Evolutionary conservation across 768 basidiomycete species (phyloP), one percentile per base, ranked within the genome.

Genomic region (Hirschioporus abietinus): DNA sequence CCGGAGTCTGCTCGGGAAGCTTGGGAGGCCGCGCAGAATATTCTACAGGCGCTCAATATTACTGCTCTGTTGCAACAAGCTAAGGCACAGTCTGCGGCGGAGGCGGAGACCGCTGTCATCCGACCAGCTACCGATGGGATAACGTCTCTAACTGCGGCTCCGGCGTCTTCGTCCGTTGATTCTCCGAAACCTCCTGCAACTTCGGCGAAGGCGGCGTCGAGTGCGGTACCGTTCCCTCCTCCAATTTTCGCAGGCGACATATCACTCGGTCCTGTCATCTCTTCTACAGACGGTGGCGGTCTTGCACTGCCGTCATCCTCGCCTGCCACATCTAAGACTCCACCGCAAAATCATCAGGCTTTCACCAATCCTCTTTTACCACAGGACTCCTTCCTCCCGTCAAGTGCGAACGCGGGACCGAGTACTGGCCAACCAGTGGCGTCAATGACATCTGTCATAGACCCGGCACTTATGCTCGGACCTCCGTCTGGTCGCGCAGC

Each of bases 1-100:
- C 73, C 70, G 10, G 79, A 72, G 18, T 81, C 83, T 60, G 80
- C 79, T n/a, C 80, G 79, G 67, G 87, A 89, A 67, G 88, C 88
- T 15, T 91, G 89, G 83, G 86, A 90, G 72, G 90, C 90, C 0
- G 90, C 90, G 8, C 88, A 91, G 71, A 88, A 84, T 68, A 92
- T 92, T 61, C 80, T 92, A 64, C 86, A 88, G 70, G 90, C 89
- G 2, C 90, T 92, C 76, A 90, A 91, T 73, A 90, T 91, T 71
- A 24, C 23, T 25, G 42, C n/a, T 12, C n/a, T 59, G 58, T 59
- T 24, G 35, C 26, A 27, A 35, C 57, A 36, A 68, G 26, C 58
- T 9, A 26, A 23, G 26, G 27, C 63, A 26, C 3, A 36, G 18
- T 25, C 65, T 35, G 52, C 64, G 7, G 0, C 60, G 12, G 20